These are phyloP conservation scores for Suillus discolor DNA, from an alignment of 768 basidiomycete genomes.

Conservation along the genomic window DNA sequence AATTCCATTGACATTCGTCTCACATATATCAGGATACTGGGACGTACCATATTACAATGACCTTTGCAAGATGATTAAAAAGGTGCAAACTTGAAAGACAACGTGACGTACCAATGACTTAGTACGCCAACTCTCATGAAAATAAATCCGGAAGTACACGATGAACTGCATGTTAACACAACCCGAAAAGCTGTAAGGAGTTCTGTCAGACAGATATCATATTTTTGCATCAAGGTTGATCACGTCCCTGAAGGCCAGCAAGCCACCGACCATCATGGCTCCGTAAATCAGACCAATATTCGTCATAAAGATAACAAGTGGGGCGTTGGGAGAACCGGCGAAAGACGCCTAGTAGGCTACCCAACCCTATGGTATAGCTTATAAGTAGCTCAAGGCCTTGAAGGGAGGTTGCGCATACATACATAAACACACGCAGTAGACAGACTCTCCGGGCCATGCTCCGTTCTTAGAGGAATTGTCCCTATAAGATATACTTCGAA, in stretches of 20 bases:
- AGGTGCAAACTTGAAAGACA: neutral
- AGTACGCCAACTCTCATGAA: constrained; percentile 20
- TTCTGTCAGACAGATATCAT: neutral
- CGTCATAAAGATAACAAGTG: constrained; percentile 10
- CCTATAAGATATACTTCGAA: neutral
- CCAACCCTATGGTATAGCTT: constrained; percentile 1
- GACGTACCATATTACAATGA: constrained; percentile 22
- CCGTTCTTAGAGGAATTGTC: neutral
- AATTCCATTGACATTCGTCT: neutral
- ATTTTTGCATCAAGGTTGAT: neutral
- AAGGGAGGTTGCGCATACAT: neutral
- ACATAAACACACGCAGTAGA: neutral
- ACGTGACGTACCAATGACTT: constrained; percentile 20
- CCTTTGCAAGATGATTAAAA: constrained; percentile 13
- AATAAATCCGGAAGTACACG: constrained; percentile 23
- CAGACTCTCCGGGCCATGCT: neutral
- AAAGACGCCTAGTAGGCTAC: neutral
- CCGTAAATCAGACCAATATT: constrained; percentile 18
- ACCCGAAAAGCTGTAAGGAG: constrained; percentile 25
- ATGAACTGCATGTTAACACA: constrained; percentile 29
- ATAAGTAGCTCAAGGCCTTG: constrained; percentile 7
- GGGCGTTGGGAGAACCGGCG: neutral
- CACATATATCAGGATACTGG: neutral
- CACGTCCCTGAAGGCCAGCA: constrained; percentile 24
- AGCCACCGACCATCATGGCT: constrained; percentile 23